Percentiles rank a stretch among this genome's conserved stretches.
Evolutionary conservation across 495 filamentous ascomycete genomes (phyloP).

Genomic region (Cladorrhinum samala): DNA sequence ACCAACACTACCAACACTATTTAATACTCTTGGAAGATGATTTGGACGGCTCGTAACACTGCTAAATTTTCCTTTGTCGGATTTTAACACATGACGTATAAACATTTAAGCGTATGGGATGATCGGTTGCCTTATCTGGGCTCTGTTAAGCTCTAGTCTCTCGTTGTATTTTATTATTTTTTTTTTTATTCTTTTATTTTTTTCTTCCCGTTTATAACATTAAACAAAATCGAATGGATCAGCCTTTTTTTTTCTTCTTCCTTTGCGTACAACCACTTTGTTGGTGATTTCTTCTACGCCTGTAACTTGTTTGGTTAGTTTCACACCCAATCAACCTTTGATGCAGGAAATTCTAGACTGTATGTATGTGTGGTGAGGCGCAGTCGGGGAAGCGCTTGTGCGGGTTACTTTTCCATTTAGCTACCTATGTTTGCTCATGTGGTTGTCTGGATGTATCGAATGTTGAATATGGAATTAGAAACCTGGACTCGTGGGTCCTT

Average conservation of each 20-base stretch:
- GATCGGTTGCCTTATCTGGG: not conserved
- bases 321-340: no score
- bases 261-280: no score
- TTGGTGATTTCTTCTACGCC: no score
- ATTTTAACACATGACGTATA: not conserved
- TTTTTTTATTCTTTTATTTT: not conserved
- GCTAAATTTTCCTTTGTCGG: not conserved
- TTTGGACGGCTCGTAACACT: not conserved
- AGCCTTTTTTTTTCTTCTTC: not conserved
- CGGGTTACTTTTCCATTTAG: no score
- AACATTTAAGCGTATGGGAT: not conserved
- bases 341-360: no score
- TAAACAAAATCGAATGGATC: not conserved
- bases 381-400: no score
- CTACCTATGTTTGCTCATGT: no score
- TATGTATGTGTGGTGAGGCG: no score
- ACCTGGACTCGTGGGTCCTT: no score
- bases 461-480: no score
- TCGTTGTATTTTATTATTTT: not conserved
- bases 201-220: not conserved
- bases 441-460: no score
- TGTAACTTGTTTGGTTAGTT: no score
- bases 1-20: not conserved
- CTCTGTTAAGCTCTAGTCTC: not conserved
- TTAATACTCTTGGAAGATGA: not conserved